Base-by-base conservation (phyloP, 805 yeast genomes). In the Candida nemodendra region DNA sequence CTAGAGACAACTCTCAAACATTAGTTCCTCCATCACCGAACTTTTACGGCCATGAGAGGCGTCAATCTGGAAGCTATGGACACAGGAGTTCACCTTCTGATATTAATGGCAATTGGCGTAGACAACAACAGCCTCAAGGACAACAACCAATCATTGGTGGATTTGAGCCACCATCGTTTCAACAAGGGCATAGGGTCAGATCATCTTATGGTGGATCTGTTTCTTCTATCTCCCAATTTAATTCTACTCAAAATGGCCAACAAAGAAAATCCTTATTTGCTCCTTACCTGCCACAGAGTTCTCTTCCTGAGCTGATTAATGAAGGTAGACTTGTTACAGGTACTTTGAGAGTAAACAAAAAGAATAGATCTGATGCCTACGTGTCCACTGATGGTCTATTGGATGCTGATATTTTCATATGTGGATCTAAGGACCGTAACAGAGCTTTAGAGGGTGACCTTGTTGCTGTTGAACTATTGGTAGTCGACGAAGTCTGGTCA, bases 361-460 rank as follows among this genome's bases (percentile, higher is more conserved):
- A 93, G 64, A 93, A 93, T 61, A 75, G 99, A 53, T 88, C 96
- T 1, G 98, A 93, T 65, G 99, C 99, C 0, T 93, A 95, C 65
- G 98, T 93, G n/a, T 80, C 96, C 5, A 91, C 98, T 1, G 97
- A 90, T 60, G 96, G 96, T 1, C 74, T 90, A 22, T 73, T 93
- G 46, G 99, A 93, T 63, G 95, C 99, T 0, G 99, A 93, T 62
- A 88, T 93, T 44, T 93, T 89, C 57, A 93, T 93, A 49, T 93
- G 98, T 68, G 99, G 99, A 9, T 90, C 98, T 9, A 93, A 93
- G 61, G 99, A 93, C 64, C 84, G 99, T 61, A 93, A 93, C 64
- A 81, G 99, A 60, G 98, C 99, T 2, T 69, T 93, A 38, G 99
- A 93, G 64, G 96, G 97, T 40, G 99, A 93, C 61, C 68, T 88